These are phyloP conservation scores for Tulasnella sp. DNA, from an alignment of 768 basidiomycete species.

Conservation along the genomic window DNA sequence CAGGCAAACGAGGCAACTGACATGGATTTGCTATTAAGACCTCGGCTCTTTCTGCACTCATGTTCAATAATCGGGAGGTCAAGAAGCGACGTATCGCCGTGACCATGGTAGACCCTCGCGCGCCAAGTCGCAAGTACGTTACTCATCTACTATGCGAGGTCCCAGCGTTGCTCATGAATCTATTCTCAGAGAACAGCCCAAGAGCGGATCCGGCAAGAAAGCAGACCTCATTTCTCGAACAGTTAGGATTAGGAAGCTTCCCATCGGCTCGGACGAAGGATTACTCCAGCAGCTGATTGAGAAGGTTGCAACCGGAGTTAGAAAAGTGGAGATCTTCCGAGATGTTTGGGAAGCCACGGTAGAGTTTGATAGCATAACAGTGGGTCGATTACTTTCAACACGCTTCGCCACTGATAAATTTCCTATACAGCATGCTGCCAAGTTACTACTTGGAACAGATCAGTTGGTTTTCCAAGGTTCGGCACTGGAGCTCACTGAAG, in stretches of 20 bases:
- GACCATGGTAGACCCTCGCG: conserved; percentile 67
- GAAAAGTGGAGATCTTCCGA: conserved; percentile 61
- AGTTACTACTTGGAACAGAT: conserved; percentile 12
- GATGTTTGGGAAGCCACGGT: conserved; percentile 36
- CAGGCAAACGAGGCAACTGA: neutral
- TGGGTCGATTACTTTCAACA: conserved; percentile 13
- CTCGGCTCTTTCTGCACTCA: conserved; percentile 56
- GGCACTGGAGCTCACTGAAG: conserved; percentile 8
- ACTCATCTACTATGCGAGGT: neutral
- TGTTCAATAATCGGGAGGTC: conserved; percentile 75
- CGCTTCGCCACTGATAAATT: neutral
- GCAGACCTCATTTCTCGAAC: conserved; percentile 56
- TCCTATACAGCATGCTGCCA: conserved; percentile 15
- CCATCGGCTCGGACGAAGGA: conserved; percentile 71
- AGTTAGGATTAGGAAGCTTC: conserved; percentile 63
- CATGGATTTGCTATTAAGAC: conserved; percentile 32
- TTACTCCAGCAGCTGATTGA: conserved; percentile 81
- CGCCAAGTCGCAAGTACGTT: conserved; percentile 40
- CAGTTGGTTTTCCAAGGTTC: conserved; percentile 3
- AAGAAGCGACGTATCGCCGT: conserved; percentile 86
- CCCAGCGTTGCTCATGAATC: neutral
- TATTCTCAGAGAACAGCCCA: conserved; percentile 17
- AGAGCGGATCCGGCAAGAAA: conserved; percentile 35
- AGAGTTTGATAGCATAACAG: conserved; percentile 29
- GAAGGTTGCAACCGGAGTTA: conserved; percentile 52